phyloP scores from a whole-genome alignment of 768 basidiomycete genomes.

The Rhizopogon vesiculosus region DNA sequence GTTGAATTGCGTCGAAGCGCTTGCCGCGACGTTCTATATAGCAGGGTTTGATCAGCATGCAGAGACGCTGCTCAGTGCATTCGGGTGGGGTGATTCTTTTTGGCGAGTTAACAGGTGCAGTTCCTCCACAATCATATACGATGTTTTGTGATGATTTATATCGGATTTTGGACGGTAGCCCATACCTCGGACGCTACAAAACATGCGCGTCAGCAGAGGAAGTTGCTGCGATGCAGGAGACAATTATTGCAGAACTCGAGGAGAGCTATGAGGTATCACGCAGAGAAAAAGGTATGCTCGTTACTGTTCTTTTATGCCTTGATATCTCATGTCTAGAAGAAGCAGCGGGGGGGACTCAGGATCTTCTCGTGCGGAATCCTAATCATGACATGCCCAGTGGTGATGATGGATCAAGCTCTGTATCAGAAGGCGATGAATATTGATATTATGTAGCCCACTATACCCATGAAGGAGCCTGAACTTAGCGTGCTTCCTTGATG shows the following conservation, averaged over 20 bases:
- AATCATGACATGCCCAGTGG: conserved; percentile 39
- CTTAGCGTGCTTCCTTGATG: too few species aligned
- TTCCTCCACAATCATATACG: not conserved
- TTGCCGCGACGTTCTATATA: conserved; percentile 94
- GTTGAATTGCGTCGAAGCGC: conserved; percentile 90
- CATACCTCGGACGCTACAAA: conserved; percentile 70
- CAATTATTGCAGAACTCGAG: conserved; percentile 67
- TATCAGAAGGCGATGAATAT: not conserved
- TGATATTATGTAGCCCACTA: not conserved
- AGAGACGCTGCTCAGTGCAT: conserved; percentile 69
- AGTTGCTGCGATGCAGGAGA: conserved; percentile 55
- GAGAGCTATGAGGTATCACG: conserved; percentile 55
- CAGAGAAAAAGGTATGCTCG: conserved; percentile 40
- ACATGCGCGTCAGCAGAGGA: conserved; percentile 63
- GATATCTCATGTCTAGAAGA: conserved; percentile 7
- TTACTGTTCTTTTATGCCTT: not conserved
- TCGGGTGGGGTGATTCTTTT: conserved; percentile 92
- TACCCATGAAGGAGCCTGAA: too few species aligned
- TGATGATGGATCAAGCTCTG: not conserved
- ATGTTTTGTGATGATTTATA: not conserved
- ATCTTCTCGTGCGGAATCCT: conserved; percentile 66
- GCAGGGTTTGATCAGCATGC: conserved; percentile 83
- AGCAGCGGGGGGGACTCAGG: conserved; percentile 38
- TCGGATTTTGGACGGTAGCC: not conserved
- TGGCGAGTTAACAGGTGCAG: conserved; percentile 74